Evolutionary conservation across 345 rosid species (phyloP).

Genomic region (Aethionema arabicum): DNA sequence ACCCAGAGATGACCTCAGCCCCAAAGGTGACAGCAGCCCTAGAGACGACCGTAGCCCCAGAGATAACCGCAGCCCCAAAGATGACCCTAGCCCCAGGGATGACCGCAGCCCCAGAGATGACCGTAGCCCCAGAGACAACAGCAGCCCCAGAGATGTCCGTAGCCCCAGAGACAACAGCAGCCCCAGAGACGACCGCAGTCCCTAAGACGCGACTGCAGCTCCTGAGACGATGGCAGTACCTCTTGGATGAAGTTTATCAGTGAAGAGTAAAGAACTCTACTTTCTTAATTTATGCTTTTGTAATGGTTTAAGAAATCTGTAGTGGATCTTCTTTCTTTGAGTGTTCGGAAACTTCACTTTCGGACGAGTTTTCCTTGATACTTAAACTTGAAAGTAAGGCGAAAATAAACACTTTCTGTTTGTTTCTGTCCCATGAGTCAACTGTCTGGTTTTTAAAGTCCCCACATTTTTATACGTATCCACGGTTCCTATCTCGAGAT

Average conservation of each 20-base stretch:
- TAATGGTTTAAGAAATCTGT: background rate
- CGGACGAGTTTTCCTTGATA: background rate
- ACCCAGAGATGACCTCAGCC: slow-evolving; percentile 31
- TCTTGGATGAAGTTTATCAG: background rate
- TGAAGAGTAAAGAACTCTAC: slow-evolving; percentile 15
- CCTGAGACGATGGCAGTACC: too few relatives aligned
- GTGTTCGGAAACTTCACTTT: background rate
- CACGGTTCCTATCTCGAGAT: background rate
- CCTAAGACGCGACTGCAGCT: too few relatives aligned
- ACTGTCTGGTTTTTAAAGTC: background rate
- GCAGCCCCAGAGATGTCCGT: too few relatives aligned
- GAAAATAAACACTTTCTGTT: background rate
- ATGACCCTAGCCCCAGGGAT: background rate
- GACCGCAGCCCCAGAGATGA: too few relatives aligned
- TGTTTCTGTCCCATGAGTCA: background rate
- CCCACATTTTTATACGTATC: too few relatives aligned
- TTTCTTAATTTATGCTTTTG: too few relatives aligned
- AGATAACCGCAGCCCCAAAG: too few relatives aligned
- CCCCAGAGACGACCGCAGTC: too few relatives aligned
- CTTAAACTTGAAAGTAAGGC: background rate
- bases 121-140: too few relatives aligned
- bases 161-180: too few relatives aligned
- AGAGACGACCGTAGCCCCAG: too few relatives aligned
- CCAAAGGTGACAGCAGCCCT: background rate
- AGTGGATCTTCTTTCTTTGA: background rate